Base-by-base conservation (phyloP, 441 rosid species). In the Raphanus hybrid region DNA sequence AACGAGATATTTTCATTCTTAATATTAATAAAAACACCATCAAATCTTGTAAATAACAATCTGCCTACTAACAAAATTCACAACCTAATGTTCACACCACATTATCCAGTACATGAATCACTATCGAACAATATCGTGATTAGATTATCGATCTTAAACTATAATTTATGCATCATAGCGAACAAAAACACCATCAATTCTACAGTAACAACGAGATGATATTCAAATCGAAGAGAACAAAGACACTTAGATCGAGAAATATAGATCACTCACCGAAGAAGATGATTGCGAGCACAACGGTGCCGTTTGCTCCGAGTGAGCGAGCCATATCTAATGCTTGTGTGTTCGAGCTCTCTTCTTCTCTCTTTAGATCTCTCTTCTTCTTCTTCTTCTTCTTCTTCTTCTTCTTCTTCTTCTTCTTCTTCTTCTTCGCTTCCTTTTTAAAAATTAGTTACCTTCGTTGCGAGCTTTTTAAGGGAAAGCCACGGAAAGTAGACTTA, bases 281-380 rank as follows among this genome's bases (percentile, higher is more conserved):
- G 75, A 88, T 68, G 78, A 89, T 82, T 20, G 87, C 87, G 35
- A 83, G 75, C 39, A 83, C 88, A 67, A 86, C 78, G 23, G 77
- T 35, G 71, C 86, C 79, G 78, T 87, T 85, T 18, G 92, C 90
- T 69, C 80, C 80, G 45, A 70, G 29, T 64, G 80, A 76, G 75
- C 80, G 71, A 55, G 71, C 67, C 29, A 64, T 64, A 34, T 63
- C 67, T 5, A 63, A 34, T 18, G 27, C 58, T 15, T 52, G 10
- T 52, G 58, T 52, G 23, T 6, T 6, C 10, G 8, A 52, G 58
- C 58, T 52, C 58, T 15, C 58, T 52, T 0, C 39, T 34, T 37
- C 48, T 6, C 57, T 52, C 57, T 14, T 43, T 34, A 34, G 58
- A 45, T 52, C 70, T 70, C 72, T 67, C 34, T 6, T 63, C 9